Conservation (phyloP, 2,329 filamentous ascomycete species). For the Phaeosphaeria sp. region DNA sequence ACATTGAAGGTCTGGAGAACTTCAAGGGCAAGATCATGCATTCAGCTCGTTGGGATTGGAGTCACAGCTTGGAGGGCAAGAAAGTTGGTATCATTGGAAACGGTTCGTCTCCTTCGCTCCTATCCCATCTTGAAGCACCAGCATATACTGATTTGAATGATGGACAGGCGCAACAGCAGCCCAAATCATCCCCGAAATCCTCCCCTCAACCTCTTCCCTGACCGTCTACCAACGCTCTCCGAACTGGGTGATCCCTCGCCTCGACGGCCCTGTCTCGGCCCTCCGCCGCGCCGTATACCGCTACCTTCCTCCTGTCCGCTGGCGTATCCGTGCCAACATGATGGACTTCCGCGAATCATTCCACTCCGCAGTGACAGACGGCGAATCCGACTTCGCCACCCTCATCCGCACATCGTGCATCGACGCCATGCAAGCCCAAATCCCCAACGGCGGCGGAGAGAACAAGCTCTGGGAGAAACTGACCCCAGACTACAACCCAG, state of each 20-base stretch:
- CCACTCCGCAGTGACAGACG: constrained; percentile 54
- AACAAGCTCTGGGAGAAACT: constrained; percentile 61
- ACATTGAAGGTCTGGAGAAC: constrained; percentile 56
- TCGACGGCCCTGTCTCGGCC: constrained; percentile 56
- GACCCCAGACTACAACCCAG: constrained; percentile 61
- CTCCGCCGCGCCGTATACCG: constrained; percentile 53
- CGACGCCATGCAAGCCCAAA: constrained; percentile 53
- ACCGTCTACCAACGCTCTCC: constrained; percentile 65
- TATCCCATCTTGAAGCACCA: background rate
- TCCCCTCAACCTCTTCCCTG: constrained; percentile 57
- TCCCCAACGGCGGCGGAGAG: constrained; percentile 53
- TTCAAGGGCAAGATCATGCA: constrained; percentile 64
- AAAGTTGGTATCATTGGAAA: constrained; percentile 67
- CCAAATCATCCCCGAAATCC: constrained; percentile 66
- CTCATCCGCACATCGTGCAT: constrained; percentile 48
- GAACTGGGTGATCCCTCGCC: constrained; percentile 65
- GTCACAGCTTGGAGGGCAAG: constrained; percentile 61
- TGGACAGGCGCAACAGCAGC: constrained; percentile 61
- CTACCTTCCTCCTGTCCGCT: constrained; percentile 60
- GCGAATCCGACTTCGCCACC: constrained; percentile 50
- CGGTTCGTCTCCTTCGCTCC: constrained; percentile 43
- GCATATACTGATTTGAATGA: constrained; percentile 2
- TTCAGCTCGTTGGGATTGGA: constrained; percentile 67
- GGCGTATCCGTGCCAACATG: constrained; percentile 57
- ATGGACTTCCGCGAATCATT: constrained; percentile 64